These are phyloP conservation scores for Neodidymelliopsis sp. DNA, from an alignment of 2,329 filamentous ascomycete genomes.

Conservation along the genomic window DNA sequence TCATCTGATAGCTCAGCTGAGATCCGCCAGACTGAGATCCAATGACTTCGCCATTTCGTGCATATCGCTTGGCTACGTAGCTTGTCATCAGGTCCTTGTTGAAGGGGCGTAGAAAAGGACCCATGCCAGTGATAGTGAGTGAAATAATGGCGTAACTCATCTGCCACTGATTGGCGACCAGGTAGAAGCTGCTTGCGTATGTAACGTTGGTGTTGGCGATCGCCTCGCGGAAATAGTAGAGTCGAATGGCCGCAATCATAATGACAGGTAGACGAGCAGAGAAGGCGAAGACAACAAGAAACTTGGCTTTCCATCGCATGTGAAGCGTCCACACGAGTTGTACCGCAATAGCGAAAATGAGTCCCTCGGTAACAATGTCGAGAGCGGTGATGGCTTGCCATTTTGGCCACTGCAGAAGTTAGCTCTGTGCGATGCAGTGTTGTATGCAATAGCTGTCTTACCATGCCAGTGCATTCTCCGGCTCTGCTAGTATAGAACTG, in stretches of 20 bases:
- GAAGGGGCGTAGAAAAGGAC: constrained; percentile 45
- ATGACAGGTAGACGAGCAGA: constrained; percentile 41
- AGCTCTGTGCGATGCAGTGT: background rate
- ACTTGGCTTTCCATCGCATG: constrained; percentile 36
- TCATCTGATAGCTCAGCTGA: constrained; percentile 12
- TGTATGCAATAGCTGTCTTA: constrained; percentile 15
- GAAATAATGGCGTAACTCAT: constrained; percentile 47
- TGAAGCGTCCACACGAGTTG: constrained; percentile 37
- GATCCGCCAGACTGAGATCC: constrained; percentile 11
- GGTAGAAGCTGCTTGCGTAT: constrained; percentile 30
- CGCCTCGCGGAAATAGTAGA: constrained; percentile 34
- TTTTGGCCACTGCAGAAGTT: constrained; percentile 32
- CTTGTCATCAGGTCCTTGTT: constrained; percentile 32
- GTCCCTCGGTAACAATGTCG: constrained; percentile 37
- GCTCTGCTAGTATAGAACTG: constrained; percentile 26
- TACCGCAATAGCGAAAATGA: constrained; percentile 39
- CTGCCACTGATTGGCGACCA: constrained; percentile 46
- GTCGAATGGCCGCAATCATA: constrained; percentile 32
- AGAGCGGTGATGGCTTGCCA: constrained; percentile 39
- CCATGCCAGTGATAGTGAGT: constrained; percentile 42
- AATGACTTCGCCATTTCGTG: constrained; percentile 17
- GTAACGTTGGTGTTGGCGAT: constrained; percentile 25
- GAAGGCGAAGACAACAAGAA: constrained; percentile 40
- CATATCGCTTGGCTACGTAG: constrained; percentile 23
- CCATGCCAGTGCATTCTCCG: constrained; percentile 29